Evolutionary conservation across 495 filamentous ascomycete genomes (phyloP), one percentile per base, ranked within the genome.

Genomic region (Acidomyces sp.): DNA sequence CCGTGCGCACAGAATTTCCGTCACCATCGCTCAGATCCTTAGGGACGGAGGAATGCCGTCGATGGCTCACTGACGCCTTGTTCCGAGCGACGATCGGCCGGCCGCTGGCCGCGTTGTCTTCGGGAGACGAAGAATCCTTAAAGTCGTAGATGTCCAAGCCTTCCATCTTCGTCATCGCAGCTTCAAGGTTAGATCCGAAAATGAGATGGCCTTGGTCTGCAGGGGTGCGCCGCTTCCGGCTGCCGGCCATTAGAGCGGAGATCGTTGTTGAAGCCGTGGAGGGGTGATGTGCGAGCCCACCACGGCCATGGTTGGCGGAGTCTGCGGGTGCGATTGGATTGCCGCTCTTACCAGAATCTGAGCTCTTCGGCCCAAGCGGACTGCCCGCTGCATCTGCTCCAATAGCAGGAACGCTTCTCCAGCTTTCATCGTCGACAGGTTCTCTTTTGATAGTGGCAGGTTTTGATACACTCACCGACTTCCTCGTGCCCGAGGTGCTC

Each of bases 71-170:
- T 45, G 51, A 10, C 34, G 39, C 3, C 43, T 37, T 37, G 49
- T 44, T 30, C 37, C 30, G 29, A 41, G 36, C 27, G 23, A 22
- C 18, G 25, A 15, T 6, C 39, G 25, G 7, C 26, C 16, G 4
- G 28, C 18, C 7, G 40, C 29, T 19, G 4, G 28, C 18, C 7
- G 40, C 29, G 9, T 31, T 41, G 17, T 23, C 22, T 17, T 19
- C 0, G 4, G 56, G 55, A 9, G 55, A 57, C 4, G 57, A 59
- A 6, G 43, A 37, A 7, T 56, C 57, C 17, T 48, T 57, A 44
- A 60, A 60, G 22, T 62, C 59, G 51, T 56, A 60, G 20, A 62
- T 44, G 6, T 55, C 54, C 2, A 62, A 39, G 10, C 46, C 53
- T 13, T 47, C 46, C 31, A 46, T 17, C 35, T 56, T 43, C 27